Evolutionary conservation across 2,329 filamentous ascomycete genomes (phyloP), one percentile per base, ranked within the genome.

Genomic region (Monosporascus sp.): DNA sequence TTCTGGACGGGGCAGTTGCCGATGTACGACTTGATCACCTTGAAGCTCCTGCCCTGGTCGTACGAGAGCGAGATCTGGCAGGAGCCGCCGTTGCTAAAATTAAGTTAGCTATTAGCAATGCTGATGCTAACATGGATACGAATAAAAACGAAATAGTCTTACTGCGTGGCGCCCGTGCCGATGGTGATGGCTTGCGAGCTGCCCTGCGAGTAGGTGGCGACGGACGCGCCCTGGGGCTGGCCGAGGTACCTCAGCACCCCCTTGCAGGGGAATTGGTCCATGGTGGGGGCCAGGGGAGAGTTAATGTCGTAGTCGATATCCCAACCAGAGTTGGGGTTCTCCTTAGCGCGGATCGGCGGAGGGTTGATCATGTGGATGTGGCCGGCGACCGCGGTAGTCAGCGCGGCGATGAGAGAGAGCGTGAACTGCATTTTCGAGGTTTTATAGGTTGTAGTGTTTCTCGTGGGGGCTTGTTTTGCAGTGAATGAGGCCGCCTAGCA

Each of bases 61-160:
- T 87, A 89, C 35, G 86, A 89, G 27, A 93, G 75, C 3, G 85
- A 82, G 47, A 89, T 75, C 72, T 94, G 89, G 72, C 89, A 92
- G 9, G 85, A 89, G 41, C 89, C 89, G 40, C 89, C 88, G 38
- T 46, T 27, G 24, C 31, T 35, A 35, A 35, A 31, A 35, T 35
- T 11, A 14, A 14, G 31, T 35, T 14, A 35, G 31, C 5, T 35
- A 35, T 35, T 5, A 35, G 1, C 31, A 14, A 14, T 35, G 4
- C 31, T 35, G 31, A 5, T 35, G 31, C 31, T 14, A 35, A 35
- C 5, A 5, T 14, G 5, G 9, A 5, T 35, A 35, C 31, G 4
- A 14, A 11, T 11, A 31, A 31, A 11, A 35, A 35, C 4, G 14
- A 35, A 35, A 14, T 14, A 35, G 31, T 14, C 31, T 35, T 35